Evolutionary conservation across 176 grass and related monocot genomes (phyloP).

Genomic region (Themeda triandra): DNA sequence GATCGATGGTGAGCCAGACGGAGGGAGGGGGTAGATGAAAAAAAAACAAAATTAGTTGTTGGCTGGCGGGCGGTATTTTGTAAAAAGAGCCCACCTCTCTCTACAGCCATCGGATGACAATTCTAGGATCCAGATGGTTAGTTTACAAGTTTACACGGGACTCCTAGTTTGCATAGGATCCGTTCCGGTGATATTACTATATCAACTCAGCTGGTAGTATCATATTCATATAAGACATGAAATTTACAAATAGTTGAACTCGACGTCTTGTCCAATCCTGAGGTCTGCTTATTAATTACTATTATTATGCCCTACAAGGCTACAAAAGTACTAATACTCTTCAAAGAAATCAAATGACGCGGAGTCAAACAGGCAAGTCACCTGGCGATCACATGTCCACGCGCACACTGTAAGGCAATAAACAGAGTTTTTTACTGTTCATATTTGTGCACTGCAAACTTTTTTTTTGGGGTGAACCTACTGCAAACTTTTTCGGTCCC

Average conservation of each 20-base stretch:
- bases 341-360: background rate
- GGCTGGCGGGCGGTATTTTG: no score
- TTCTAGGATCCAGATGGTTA: no score
- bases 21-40: no score
- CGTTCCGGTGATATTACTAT: no score
- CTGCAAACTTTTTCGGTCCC: background rate
- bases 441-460: background rate
- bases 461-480: no score
- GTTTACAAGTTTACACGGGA: no score
- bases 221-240: background rate
- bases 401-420: background rate
- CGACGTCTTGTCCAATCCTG: background rate
- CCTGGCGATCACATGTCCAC: background rate
- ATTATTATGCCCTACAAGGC: background rate
- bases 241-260: background rate
- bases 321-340: background rate
- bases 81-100: no score
- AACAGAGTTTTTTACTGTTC: background rate
- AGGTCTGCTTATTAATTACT: background rate
- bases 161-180: no score
- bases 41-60: no score
- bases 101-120: no score
- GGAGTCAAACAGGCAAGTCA: constrained; percentile 5
- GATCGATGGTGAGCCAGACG: no score
- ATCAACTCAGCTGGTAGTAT: background rate